Evolutionary conservation across 306 rosid species (phyloP).

Genomic region (Boehmeria nivea): DNA sequence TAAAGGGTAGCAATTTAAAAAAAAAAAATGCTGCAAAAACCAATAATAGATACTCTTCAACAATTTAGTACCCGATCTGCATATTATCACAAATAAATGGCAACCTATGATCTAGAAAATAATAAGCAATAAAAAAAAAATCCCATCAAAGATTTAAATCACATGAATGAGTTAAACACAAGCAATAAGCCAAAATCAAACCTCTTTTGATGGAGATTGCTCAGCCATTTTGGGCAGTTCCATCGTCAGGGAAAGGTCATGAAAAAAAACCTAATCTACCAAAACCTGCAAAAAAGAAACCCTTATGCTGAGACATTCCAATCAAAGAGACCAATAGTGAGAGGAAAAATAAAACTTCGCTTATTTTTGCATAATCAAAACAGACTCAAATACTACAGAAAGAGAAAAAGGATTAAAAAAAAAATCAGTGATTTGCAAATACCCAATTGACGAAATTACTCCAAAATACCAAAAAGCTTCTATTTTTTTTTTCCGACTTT

Average conservation of each 20-base stretch:
- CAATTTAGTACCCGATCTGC: background rate
- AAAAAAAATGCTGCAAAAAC: too few species aligned
- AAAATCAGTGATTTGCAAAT: constrained; percentile 16
- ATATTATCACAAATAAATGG: background rate
- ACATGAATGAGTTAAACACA: constrained; percentile 22
- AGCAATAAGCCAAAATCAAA: constrained; percentile 34
- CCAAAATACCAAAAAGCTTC: constrained; percentile 28
- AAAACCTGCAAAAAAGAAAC: constrained; percentile 43
- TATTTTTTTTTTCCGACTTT: constrained; percentile 2
- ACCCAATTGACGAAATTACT: too few species aligned
- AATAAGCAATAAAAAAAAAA: background rate
- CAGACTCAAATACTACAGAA: background rate
- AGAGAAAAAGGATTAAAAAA: constrained; percentile 11
- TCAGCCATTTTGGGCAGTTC: constrained; percentile 46
- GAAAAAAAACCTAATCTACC: constrained; percentile 31
- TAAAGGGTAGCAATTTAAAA: background rate
- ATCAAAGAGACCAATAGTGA: constrained; percentile 17
- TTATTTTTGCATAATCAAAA: constrained; percentile 12
- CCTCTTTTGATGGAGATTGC: constrained; percentile 58
- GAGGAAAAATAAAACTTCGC: constrained; percentile 12
- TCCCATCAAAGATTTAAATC: background rate
- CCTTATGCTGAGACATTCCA: background rate
- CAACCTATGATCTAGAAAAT: background rate
- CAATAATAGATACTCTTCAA: too few species aligned
- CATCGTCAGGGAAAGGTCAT: constrained; percentile 37